Conservation (phyloP, 2,329 filamentous ascomycete genomes). For the Penicillium palitans region DNA sequence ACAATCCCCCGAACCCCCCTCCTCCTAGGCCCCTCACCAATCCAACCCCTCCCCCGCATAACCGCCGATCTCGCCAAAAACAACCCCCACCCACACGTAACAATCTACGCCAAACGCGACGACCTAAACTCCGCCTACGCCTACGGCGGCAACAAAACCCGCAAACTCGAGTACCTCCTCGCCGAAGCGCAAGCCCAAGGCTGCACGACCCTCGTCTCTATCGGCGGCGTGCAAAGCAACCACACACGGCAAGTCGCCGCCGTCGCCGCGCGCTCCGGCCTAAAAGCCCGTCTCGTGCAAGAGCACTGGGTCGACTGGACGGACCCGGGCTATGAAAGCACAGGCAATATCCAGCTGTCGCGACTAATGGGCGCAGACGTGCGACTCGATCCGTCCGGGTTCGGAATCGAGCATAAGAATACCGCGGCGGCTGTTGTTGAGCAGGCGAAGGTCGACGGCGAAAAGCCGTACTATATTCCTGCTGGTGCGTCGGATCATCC, state of each 20-base stretch:
- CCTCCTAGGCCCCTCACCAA: slow-evolving; percentile 67
- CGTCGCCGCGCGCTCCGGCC: slow-evolving; percentile 58
- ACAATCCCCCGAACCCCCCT: slow-evolving; percentile 63
- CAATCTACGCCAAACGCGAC: slow-evolving; percentile 70
- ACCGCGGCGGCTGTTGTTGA: slow-evolving; percentile 57
- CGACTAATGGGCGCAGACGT: slow-evolving; percentile 67
- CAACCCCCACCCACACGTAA: slow-evolving; percentile 47
- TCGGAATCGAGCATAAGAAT: slow-evolving; percentile 69
- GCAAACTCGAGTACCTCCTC: slow-evolving; percentile 69
- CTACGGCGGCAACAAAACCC: slow-evolving; percentile 68
- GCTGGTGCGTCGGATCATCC: slow-evolving; percentile 70
- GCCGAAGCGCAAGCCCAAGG: slow-evolving; percentile 60
- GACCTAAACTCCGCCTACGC: slow-evolving; percentile 69
- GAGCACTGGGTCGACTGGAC: slow-evolving; percentile 68
- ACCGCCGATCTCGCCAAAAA: slow-evolving; percentile 56
- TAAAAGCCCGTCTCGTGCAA: slow-evolving; percentile 56
- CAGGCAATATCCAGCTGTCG: slow-evolving; percentile 71
- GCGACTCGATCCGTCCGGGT: slow-evolving; percentile 58
- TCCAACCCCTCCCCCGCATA: slow-evolving; percentile 66
- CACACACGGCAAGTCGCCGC: slow-evolving; percentile 68
- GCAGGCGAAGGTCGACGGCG: slow-evolving; percentile 55
- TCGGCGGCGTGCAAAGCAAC: slow-evolving; percentile 70
- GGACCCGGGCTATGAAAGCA: slow-evolving; percentile 60
- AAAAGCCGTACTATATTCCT: slow-evolving; percentile 70
- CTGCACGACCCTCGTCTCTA: slow-evolving; percentile 63